Percentiles rank a stretch among this genome's conserved stretches.
Conservation (phyloP, 1,284 basidiomycete genomes). For the Leccinum huronense region DNA sequence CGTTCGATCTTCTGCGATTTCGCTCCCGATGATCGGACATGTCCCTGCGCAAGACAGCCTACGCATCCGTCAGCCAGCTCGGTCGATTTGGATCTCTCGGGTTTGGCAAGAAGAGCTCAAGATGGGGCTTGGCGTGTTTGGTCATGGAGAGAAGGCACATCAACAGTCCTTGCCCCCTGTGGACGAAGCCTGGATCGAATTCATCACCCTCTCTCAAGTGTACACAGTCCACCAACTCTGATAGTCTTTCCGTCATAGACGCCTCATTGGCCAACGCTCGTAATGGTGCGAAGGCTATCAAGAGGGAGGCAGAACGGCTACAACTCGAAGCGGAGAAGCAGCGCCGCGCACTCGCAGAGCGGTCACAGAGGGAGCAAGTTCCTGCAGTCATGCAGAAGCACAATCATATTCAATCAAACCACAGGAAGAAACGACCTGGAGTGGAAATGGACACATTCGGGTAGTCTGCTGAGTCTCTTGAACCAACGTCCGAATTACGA, state of each 20-base stretch:
- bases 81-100: constrained; percentile 53
- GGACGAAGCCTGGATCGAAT: constrained; percentile 60
- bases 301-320: constrained; percentile 86
- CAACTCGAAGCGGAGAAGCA: constrained; percentile 87
- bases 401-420: constrained; percentile 66
- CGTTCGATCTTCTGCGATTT: constrained; percentile 51
- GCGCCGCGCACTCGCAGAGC: constrained; percentile 75
- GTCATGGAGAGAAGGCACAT: constrained; percentile 67
- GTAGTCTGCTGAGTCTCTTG: constrained; percentile 35
- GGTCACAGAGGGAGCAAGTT: constrained; percentile 80
- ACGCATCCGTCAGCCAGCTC: constrained; percentile 48
- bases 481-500: constrained; percentile 38
- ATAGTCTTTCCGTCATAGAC: constrained; percentile 63
- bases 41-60: constrained; percentile 31
- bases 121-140: constrained; percentile 74
- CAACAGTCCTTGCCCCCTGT: constrained; percentile 63
- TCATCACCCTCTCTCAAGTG: constrained; percentile 77
- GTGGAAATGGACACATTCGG: constrained; percentile 48
- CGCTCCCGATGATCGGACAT: constrained; percentile 37
- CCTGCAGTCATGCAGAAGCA: constrained; percentile 96
- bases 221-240: constrained; percentile 78
- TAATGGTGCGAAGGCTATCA: constrained; percentile 79
- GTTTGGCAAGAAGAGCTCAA: constrained; percentile 65
- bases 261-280: constrained; percentile 44
- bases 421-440: constrained; percentile 53